Conservation (phyloP, 352 stramenopile genomes). For the Pythium sp. region DNA sequence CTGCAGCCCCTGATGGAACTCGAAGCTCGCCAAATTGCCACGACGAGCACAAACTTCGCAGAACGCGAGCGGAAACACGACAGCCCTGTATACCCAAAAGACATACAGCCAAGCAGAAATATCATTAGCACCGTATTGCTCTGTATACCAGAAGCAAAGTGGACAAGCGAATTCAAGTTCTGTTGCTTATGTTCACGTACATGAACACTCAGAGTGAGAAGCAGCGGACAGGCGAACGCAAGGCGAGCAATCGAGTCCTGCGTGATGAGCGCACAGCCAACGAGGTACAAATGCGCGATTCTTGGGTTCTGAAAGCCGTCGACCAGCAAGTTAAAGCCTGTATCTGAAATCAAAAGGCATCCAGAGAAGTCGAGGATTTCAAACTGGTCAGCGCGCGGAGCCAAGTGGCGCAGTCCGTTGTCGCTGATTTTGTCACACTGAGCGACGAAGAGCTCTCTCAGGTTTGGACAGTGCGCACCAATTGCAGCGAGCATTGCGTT, state of each 20-base stretch:
- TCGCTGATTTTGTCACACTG: constrained; percentile 69
- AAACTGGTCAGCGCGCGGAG: constrained; percentile 50
- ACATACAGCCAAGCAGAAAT: not conserved
- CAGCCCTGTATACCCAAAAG: constrained; percentile 32
- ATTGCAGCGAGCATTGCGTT: constrained; percentile 61
- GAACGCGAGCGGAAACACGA: constrained; percentile 49
- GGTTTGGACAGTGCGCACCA: constrained; percentile 22
- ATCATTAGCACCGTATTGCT: not conserved
- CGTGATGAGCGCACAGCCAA: constrained; percentile 54
- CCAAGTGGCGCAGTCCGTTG: constrained; percentile 47
- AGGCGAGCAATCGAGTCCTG: constrained; percentile 61
- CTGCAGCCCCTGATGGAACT: constrained; percentile 24
- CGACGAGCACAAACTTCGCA: constrained; percentile 61
- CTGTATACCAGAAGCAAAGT: not conserved
- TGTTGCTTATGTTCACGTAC: constrained; percentile 2
- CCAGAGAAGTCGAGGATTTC: constrained; percentile 62
- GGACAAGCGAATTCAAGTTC: not conserved
- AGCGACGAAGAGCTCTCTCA: constrained; percentile 53
- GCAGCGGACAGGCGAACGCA: constrained; percentile 57
- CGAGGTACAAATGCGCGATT: constrained; percentile 56
- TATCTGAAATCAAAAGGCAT: constrained; percentile 51
- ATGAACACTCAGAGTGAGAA: constrained; percentile 66
- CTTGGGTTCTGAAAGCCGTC: constrained; percentile 51
- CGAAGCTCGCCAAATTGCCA: constrained; percentile 62
- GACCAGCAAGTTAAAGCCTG: constrained; percentile 45